A percentile compares a stretch with the other conserved stretches of the same genome.
These are phyloP conservation scores for Alternaria ethzedia DNA, from an alignment of 2,329 filamentous ascomycete genomes.

Conservation along the genomic window DNA sequence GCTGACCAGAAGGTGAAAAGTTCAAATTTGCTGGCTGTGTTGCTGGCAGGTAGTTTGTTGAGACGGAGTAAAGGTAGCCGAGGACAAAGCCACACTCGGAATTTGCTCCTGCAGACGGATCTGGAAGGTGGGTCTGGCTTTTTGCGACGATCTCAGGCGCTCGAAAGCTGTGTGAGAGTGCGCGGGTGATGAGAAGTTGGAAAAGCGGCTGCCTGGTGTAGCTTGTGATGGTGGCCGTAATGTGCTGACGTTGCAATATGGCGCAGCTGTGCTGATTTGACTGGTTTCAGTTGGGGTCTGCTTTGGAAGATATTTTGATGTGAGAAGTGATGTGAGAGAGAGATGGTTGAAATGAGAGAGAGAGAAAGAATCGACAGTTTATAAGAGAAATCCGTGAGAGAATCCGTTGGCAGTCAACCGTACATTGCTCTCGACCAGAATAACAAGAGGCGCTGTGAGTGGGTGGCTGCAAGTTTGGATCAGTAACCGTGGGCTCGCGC, in stretches of 20 bases:
- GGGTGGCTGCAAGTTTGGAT: not conserved
- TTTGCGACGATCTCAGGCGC: not conserved
- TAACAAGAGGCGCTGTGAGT: not conserved
- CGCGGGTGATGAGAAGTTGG: not conserved
- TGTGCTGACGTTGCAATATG: conserved; percentile 36
- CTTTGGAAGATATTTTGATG: not conserved
- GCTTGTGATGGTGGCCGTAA: conserved; percentile 26
- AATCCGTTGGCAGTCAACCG: not conserved
- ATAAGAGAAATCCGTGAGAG: not conserved
- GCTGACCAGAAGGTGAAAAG: too few relatives aligned
- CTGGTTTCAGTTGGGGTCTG: conserved; percentile 16
- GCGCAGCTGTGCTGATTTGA: conserved; percentile 23
- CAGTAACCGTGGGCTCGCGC: not conserved
- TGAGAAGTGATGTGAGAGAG: not conserved
- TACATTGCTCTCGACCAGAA: conserved; percentile 1
- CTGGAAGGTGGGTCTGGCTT: conserved; percentile 22
- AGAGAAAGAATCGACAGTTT: not conserved
- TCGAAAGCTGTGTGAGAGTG: conserved; percentile 3
- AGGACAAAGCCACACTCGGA: conserved; percentile 19
- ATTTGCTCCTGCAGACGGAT: conserved; percentile 20
- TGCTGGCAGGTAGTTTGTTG: not conserved
- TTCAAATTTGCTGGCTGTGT: too few relatives aligned
- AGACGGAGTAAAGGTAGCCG: conserved; percentile 7
- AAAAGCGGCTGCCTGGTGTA: conserved; percentile 35
- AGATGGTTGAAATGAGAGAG: not conserved